phyloP scores from a whole-genome alignment of 805 yeast genomes.

The Ogataea glucozyma region DNA sequence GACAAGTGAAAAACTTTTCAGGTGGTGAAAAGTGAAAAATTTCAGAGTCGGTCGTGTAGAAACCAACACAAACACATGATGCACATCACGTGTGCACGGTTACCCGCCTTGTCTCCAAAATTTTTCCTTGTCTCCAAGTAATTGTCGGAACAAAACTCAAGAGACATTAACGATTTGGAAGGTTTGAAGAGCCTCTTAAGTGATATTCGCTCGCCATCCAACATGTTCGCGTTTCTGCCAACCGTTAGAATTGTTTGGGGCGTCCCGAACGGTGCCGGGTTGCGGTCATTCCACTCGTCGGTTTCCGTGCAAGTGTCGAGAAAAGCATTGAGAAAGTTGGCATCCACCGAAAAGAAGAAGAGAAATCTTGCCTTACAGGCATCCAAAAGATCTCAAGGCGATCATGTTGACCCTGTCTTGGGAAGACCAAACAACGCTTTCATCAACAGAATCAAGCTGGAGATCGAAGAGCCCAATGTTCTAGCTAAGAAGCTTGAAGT shows the following conservation, averaged over 20 bases:
- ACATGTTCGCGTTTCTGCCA: conserved; percentile 1
- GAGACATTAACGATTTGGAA: neutral
- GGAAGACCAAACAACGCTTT: conserved; percentile 71
- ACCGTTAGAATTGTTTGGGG: conserved; percentile 3
- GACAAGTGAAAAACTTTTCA: conserved; percentile 3
- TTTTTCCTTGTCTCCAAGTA: neutral
- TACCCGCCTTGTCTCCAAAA: conserved; percentile 5
- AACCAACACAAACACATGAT: neutral
- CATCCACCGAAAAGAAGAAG: conserved; percentile 20
- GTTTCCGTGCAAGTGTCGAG: conserved; percentile 10
- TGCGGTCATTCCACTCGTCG: conserved; percentile 17
- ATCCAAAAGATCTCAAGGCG: conserved; percentile 21
- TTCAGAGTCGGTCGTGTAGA: conserved; percentile 3
- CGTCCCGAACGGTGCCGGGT: conserved; percentile 6
- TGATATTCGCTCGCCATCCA: neutral
- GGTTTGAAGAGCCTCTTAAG: neutral
- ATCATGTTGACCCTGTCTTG: conserved; percentile 77
- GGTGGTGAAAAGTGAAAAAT: neutral
- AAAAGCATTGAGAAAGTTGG: conserved; percentile 16
- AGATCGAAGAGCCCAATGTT: conserved; percentile 63
- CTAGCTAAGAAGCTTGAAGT: conserved; percentile 60
- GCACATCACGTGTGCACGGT: neutral
- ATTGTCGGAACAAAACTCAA: neutral
- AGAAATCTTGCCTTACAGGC: conserved; percentile 20
- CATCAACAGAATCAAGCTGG: conserved; percentile 63